Evolutionary conservation across 75 land plant genomes (phyloP).

Genomic region (Pinus albicaulis): DNA sequence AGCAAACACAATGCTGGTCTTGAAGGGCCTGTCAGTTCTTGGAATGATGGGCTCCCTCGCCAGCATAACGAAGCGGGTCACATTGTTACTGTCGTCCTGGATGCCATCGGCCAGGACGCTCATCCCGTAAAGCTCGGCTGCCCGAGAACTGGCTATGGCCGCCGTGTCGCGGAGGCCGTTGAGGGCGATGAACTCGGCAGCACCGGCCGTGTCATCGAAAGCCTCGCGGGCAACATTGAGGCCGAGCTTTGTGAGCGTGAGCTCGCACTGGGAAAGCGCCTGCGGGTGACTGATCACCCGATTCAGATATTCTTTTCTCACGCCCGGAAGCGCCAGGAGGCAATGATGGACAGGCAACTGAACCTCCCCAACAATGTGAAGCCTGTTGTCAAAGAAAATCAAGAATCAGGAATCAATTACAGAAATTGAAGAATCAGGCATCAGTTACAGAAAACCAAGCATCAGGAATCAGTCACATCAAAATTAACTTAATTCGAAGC

Average conservation of each 20-base stretch:
- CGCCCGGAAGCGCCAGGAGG: conserved; percentile 73
- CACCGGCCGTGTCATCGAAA: conserved; percentile 79
- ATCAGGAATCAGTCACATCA: too few relatives aligned
- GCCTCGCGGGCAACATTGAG: conserved; percentile 58
- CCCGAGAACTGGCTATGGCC: conserved; percentile 37
- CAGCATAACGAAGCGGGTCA: conserved; percentile 49
- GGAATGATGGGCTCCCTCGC: conserved; percentile 56
- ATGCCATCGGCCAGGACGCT: conserved; percentile 42
- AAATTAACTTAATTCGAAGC: neutral
- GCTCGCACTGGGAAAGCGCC: conserved; percentile 72
- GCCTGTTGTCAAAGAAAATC: conserved; percentile 6
- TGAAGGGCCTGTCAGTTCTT: conserved; percentile 42
- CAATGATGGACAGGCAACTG: conserved; percentile 77
- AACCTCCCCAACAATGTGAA: conserved; percentile 83
- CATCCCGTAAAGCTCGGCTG: conserved; percentile 48
- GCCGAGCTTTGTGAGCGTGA: conserved; percentile 40
- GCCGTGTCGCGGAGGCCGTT: conserved; percentile 41
- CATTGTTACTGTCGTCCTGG: conserved; percentile 38
- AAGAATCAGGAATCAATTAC: too few relatives aligned
- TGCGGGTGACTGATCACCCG: conserved; percentile 69
- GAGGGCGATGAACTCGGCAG: conserved; percentile 48
- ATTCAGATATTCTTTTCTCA: conserved; percentile 41
- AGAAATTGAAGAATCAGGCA: too few relatives aligned
- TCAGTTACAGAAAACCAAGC: too few relatives aligned
- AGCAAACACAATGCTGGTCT: conserved; percentile 62